phyloP scores from a whole-genome alignment of 306 rosid genomes.

The Prunus mongolica region DNA sequence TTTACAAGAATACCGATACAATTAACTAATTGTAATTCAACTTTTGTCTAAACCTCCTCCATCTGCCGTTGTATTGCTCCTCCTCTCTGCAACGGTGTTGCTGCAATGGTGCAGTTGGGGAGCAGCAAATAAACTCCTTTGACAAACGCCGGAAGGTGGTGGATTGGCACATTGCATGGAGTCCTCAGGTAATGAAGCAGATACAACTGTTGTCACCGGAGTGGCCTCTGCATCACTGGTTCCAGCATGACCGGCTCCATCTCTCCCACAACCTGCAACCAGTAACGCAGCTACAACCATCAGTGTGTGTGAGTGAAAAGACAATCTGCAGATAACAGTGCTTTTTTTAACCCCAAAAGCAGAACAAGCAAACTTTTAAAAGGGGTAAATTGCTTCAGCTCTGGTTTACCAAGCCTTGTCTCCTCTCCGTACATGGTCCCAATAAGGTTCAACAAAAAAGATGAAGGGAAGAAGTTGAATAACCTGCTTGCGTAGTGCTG shows the following conservation, averaged over 20 bases:
- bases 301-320: background rate
- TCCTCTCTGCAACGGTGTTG: conserved; percentile 42
- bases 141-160: conserved; percentile 34
- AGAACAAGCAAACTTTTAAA: background rate
- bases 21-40: background rate
- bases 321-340: background rate
- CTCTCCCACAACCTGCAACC: conserved; percentile 52
- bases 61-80: conserved; percentile 25
- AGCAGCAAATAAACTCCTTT: conserved; percentile 42
- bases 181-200: conserved; percentile 29
- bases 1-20: background rate
- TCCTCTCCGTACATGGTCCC: background rate
- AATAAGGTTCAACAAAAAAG: background rate
- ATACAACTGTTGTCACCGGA: conserved; percentile 23
- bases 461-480: conserved; percentile 13
- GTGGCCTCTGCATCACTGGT: conserved; percentile 51
- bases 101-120: conserved; percentile 64
- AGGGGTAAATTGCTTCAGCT: background rate
- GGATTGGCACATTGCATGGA: conserved; percentile 26
- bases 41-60: conserved; percentile 32
- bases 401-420: background rate
- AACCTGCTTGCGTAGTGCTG: conserved; percentile 50
- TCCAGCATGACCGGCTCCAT: conserved; percentile 44
- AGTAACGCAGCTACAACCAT: background rate
- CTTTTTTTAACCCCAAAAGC: background rate